Evolutionary conservation across 1,284 basidiomycete species (phyloP).

Genomic region (Pulchroboletus neoregius): DNA sequence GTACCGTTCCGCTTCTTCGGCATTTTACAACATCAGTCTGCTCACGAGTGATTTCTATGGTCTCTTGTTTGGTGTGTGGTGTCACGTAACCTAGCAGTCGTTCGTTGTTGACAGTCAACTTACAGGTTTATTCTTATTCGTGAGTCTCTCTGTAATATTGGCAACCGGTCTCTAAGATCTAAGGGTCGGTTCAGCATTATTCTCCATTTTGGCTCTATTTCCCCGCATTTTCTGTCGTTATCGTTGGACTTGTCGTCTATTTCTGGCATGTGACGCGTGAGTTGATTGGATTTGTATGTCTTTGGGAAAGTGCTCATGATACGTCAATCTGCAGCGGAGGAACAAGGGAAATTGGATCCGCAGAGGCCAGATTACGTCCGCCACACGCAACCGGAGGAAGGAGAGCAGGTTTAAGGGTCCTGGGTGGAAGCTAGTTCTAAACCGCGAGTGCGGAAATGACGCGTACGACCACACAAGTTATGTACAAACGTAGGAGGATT

Average conservation of each 20-base stretch:
- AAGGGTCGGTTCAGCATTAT: conserved; percentile 53
- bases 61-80: conserved; percentile 65
- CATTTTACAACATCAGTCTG: conserved; percentile 79
- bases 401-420: conserved; percentile 16
- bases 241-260: conserved; percentile 72
- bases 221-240: conserved; percentile 62
- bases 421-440: neutral
- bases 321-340: conserved; percentile 52
- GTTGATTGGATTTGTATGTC: conserved; percentile 29
- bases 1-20: conserved; percentile 78
- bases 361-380: conserved; percentile 59
- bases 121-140: conserved; percentile 63
- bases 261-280: conserved; percentile 79
- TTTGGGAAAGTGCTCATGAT: conserved; percentile 3
- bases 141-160: conserved; percentile 33
- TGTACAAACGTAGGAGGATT: neutral
- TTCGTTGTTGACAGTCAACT: conserved; percentile 8
- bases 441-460: neutral
- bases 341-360: conserved; percentile 66
- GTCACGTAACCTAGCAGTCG: neutral
- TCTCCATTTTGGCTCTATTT: conserved; percentile 83
- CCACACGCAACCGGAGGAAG: conserved; percentile 24
- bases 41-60: conserved; percentile 85
- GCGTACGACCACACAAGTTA: neutral
- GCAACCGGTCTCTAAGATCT: conserved; percentile 13